phyloP scores from a whole-genome alignment of 2,329 filamentous ascomycete species.

The Neopestalotiopsis sp. region DNA sequence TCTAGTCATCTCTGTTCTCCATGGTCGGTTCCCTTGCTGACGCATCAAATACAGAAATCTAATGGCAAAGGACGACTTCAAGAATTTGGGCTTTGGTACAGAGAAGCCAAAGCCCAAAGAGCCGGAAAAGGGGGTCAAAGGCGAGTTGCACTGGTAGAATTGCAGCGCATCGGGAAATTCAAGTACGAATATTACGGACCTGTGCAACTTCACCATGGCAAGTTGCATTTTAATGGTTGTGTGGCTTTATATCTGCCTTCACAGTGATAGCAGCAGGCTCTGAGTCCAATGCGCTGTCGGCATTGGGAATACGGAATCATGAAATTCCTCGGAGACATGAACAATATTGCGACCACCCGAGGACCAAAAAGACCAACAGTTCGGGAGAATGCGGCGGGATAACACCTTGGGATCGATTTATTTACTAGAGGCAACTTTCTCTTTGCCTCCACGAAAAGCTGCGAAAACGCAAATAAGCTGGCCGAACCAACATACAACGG shows the following conservation, averaged over 20 bases:
- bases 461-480: background rate
- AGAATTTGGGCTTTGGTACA: slow-evolving; percentile 80
- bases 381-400: background rate
- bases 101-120: slow-evolving; percentile 32
- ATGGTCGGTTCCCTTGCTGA: background rate
- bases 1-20: background rate
- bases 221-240: background rate
- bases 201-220: background rate
- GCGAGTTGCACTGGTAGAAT: slow-evolving; percentile 40
- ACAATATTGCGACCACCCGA: background rate
- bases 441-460: background rate
- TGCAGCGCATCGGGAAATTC: background rate
- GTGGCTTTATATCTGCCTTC: background rate
- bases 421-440: background rate
- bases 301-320: background rate
- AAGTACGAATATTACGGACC: background rate
- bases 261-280: background rate
- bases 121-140: slow-evolving; percentile 36
- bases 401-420: background rate
- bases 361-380: background rate
- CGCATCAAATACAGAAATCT: slow-evolving; percentile 69
- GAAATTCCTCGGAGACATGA: background rate
- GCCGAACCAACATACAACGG: background rate
- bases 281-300: background rate
- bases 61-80: slow-evolving; percentile 95